Percentiles rank a stretch among this genome's conserved stretches.
phyloP scores from a whole-genome alignment of 1,284 basidiomycete species.

The Cryptococcus sp. region DNA sequence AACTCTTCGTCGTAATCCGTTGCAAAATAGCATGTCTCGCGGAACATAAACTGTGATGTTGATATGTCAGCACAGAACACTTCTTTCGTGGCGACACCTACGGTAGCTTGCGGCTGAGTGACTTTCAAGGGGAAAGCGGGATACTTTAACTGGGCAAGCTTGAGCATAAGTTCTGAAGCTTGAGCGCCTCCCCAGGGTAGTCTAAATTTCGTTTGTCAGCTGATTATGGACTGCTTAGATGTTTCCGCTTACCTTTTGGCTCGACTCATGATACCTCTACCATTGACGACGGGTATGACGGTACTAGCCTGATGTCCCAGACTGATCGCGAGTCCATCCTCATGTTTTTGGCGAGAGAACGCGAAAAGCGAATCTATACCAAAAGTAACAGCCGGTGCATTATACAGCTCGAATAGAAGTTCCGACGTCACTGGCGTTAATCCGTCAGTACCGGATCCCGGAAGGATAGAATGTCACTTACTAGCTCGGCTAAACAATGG shows the following conservation, averaged over 20 bases:
- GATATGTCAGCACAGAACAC: conserved; percentile 3
- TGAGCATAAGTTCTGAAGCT: conserved; percentile 85
- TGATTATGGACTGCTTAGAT: not conserved
- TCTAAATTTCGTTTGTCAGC: conserved; percentile 53
- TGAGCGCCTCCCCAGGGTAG: conserved; percentile 93
- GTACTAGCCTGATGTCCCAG: conserved; percentile 63
- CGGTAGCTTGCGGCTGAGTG: conserved; percentile 58
- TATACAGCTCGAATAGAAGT: conserved; percentile 93
- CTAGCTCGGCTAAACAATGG: conserved; percentile 84
- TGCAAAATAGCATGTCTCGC: conserved; percentile 82
- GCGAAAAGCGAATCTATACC: conserved; percentile 92
- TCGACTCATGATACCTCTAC: conserved; percentile 75
- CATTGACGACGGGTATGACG: conserved; percentile 78
- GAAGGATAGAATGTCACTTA: conserved; percentile 56
- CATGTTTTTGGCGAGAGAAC: conserved; percentile 60
- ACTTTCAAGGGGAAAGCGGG: conserved; percentile 73
- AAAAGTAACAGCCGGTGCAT: conserved; percentile 81
- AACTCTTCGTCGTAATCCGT: conserved; percentile 74
- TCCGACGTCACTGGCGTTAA: conserved; percentile 78
- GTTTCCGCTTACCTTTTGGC: conserved; percentile 68
- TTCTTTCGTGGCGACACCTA: conserved; percentile 60
- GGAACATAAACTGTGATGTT: conserved; percentile 74
- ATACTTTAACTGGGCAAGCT: conserved; percentile 93
- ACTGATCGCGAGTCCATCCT: conserved; percentile 72
- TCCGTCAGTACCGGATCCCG: not conserved